Evolutionary conservation across 495 filamentous ascomycete genomes (phyloP).

Genomic region (Penicillium subrubescens): DNA sequence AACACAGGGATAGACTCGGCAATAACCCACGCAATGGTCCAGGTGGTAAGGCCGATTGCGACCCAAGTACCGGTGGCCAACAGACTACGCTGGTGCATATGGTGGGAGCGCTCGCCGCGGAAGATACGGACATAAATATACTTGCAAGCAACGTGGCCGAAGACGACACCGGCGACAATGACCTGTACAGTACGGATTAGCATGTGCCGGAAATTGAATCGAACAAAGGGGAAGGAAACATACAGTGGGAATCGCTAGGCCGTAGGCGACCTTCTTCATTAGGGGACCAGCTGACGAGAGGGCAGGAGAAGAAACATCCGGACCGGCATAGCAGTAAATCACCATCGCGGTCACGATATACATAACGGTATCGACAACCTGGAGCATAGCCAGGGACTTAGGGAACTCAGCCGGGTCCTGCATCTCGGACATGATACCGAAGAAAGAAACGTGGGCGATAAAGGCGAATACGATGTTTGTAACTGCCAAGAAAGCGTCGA

Average conservation of each 20-base stretch:
- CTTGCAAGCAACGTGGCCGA: constrained; percentile 59
- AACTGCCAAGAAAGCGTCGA: constrained; percentile 57
- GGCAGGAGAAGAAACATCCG: constrained; percentile 66
- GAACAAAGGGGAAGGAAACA: neutral
- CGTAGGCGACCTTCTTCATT: constrained; percentile 72
- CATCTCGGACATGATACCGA: constrained; percentile 76
- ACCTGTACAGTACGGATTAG: constrained; percentile 30
- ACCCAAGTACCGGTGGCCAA: constrained; percentile 54
- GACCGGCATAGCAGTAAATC: constrained; percentile 71
- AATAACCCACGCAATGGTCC: constrained; percentile 66
- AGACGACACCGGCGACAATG: constrained; percentile 68
- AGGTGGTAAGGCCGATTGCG: constrained; percentile 55
- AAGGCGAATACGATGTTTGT: constrained; percentile 76
- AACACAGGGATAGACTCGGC: constrained; percentile 72
- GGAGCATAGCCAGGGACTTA: constrained; percentile 64
- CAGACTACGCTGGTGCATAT: constrained; percentile 58
- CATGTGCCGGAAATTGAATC: neutral
- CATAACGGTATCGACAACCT: constrained; percentile 61
- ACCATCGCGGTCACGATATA: constrained; percentile 68
- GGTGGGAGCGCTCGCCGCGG: constrained; percentile 48
- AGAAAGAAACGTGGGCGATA: constrained; percentile 68
- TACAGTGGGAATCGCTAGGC: constrained; percentile 68
- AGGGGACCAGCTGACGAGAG: constrained; percentile 62
- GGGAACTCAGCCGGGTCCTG: constrained; percentile 62
- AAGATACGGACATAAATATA: constrained; percentile 66